Evolutionary conservation across 2,329 filamentous ascomycete genomes (phyloP).

Genomic region (Aspergillus aculeatinus): DNA sequence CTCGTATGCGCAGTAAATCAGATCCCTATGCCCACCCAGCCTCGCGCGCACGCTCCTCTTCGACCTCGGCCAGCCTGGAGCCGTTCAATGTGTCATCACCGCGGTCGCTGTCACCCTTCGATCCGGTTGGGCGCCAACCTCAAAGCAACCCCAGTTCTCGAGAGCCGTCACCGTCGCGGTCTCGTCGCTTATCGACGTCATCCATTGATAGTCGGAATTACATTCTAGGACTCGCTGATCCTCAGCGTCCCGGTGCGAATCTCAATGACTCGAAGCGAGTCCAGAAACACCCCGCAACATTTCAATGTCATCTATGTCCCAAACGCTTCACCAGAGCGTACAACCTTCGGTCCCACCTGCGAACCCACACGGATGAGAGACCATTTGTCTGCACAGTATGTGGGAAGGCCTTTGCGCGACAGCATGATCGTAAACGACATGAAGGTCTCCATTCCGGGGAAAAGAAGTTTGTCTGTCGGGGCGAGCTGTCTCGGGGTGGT

Average conservation of each 20-base stretch:
- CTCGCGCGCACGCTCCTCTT: conserved; percentile 40
- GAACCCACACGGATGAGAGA: conserved; percentile 94
- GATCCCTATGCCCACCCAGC: conserved; percentile 56
- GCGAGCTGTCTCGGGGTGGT: conserved; percentile 76
- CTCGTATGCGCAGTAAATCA: conserved; percentile 60
- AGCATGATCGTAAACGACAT: conserved; percentile 95
- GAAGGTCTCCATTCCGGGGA: conserved; percentile 95
- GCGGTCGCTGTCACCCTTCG: conserved; percentile 48
- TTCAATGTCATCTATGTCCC: conserved; percentile 89
- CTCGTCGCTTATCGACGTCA: conserved; percentile 46
- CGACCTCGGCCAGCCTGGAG: conserved; percentile 34
- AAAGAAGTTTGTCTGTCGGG: conserved; percentile 97
- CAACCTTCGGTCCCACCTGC: conserved; percentile 89
- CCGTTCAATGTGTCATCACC: conserved; percentile 32
- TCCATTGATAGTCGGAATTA: conserved; percentile 64
- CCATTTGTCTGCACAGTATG: conserved; percentile 97
- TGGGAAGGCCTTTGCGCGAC: conserved; percentile 93
- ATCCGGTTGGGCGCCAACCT: conserved; percentile 29
- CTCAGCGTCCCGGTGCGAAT: conserved; percentile 69
- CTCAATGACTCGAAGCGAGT: conserved; percentile 70
- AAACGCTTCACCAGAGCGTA: conserved; percentile 97
- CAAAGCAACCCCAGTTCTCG: conserved; percentile 45
- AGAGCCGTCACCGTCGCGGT: conserved; percentile 45
- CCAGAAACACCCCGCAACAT: conserved; percentile 96
- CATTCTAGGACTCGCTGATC: conserved; percentile 88